These are phyloP conservation scores for Pseudogymnoascus sp. DNA, from an alignment of 2,329 filamentous ascomycete species.

Conservation along the genomic window DNA sequence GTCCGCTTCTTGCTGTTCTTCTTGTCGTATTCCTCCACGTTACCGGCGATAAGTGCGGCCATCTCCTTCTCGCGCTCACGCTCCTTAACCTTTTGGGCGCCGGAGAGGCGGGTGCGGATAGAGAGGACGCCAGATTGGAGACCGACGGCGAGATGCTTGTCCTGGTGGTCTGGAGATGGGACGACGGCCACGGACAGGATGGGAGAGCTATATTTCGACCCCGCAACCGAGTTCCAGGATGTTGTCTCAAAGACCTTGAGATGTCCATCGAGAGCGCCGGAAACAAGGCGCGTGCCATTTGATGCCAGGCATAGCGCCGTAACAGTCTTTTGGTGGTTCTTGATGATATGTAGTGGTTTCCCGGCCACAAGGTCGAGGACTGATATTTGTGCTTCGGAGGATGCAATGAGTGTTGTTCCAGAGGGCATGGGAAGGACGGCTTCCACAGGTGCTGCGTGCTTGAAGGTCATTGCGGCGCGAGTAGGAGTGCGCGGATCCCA, in stretches of 20 bases:
- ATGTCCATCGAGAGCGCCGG: conserved; percentile 86
- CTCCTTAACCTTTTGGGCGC: conserved; percentile 68
- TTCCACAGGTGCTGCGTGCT: conserved; percentile 84
- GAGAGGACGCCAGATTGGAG: conserved; percentile 92
- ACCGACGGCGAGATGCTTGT: conserved; percentile 89
- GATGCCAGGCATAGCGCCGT: conserved; percentile 78
- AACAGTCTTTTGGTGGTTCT: conserved; percentile 96
- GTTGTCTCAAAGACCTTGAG: conserved; percentile 95
- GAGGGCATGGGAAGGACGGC: conserved; percentile 78
- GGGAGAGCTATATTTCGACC: conserved; percentile 85
- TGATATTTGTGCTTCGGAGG: conserved; percentile 77
- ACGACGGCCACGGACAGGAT: conserved; percentile 79
- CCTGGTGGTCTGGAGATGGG: conserved; percentile 54
- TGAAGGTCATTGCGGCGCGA: conserved; percentile 80
- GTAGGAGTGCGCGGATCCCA: conserved; percentile 79
- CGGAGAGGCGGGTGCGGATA: conserved; percentile 78
- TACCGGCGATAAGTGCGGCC: conserved; percentile 70
- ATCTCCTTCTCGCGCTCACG: conserved; percentile 75
- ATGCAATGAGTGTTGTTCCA: conserved; percentile 76
- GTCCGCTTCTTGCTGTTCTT: conserved; percentile 58
- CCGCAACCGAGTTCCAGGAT: conserved; percentile 93
- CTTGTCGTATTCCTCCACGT: conserved; percentile 68
- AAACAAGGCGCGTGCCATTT: conserved; percentile 70
- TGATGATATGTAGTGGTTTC: conserved; percentile 75
- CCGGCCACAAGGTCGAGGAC: conserved; percentile 90